Percentiles rank a stretch among this genome's conserved stretches.
Evolutionary conservation across 1,284 basidiomycete species (phyloP).

Genomic region (Heterobasidion parviporum): DNA sequence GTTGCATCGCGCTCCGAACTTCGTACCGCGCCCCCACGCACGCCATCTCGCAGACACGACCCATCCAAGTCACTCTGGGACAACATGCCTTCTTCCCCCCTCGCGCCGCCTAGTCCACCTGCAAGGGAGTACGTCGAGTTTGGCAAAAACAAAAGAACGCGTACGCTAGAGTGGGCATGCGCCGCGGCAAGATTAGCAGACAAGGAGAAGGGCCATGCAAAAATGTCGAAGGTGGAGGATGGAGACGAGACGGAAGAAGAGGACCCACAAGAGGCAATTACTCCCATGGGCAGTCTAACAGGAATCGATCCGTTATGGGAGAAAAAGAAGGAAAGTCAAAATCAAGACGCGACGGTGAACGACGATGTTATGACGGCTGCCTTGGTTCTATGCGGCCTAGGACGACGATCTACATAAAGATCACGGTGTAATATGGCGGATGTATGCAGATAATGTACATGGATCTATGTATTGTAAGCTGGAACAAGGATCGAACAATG

Average conservation of each 20-base stretch:
- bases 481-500: background rate
- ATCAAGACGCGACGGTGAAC: slow-evolving; percentile 12
- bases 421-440: slow-evolving; percentile 3
- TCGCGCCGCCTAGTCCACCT: slow-evolving; percentile 40
- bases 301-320: background rate
- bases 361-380: slow-evolving; percentile 60
- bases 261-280: slow-evolving; percentile 28
- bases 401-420: slow-evolving; percentile 19
- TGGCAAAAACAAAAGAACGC: slow-evolving; percentile 25
- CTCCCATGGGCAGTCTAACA: slow-evolving; percentile 27
- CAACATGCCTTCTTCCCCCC: slow-evolving; percentile 64
- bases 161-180: slow-evolving; percentile 69
- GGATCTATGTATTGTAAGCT: background rate
- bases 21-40: slow-evolving; percentile 9
- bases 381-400: slow-evolving; percentile 51
- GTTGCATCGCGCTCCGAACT: slow-evolving; percentile 27
- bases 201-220: slow-evolving; percentile 8
- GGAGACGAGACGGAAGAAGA: slow-evolving; percentile 19
- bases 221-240: slow-evolving; percentile 22
- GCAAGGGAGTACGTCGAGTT: slow-evolving; percentile 38
- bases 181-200: slow-evolving; percentile 39
- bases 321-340: slow-evolving; percentile 5
- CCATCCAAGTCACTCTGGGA: slow-evolving; percentile 38
- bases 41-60: slow-evolving; percentile 11
- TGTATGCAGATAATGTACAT: slow-evolving; percentile 4